Base-by-base conservation (phyloP, 176 grass and related monocot species). In the Leersia perrieri region DNA sequence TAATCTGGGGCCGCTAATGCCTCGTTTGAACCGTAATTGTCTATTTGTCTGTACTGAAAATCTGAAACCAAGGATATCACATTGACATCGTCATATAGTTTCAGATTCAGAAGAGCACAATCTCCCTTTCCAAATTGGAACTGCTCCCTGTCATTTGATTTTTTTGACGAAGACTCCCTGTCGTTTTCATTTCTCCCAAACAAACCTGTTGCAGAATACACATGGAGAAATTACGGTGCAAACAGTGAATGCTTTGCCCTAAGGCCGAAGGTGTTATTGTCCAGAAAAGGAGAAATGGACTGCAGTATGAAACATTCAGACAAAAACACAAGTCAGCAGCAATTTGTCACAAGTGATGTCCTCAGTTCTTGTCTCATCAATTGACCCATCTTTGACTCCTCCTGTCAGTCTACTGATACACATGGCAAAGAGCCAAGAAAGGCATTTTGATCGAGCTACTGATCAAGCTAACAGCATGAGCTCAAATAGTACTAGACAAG, bases 401-500 rank as follows among this genome's bases (percentile, higher is more conserved):
- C 23, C 13, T 51, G 13, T 65, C 58, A 41, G 27, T 76, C 25
- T 26, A 42, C 77, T 2, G n/a, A 66, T 35, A 57, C 32, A 28
- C 63, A 81, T 82, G 34, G 68, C 36, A 16, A 16, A 72, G 68
- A 71, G 41, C 36, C 53, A 45, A 45, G 35, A 44, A 60, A 62
- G 12, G 18, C 67, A 12, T 5, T 9, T 44, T 45, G 18, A 45
- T 72, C 26, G 25, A 63, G n/a, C 22, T 23, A 10, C 32, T 25
- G 35, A 72, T 82, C 35, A 8, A 23, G 80, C 28, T n/a, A 65
- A 82, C 29, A 35, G 69, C 30, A 65, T 20, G 13, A 73, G 41
- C 80, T 64, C 69, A 74, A 65, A 25, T 36, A 81, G 67, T 62
- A 81, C 12, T 26, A 22, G 66, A 81, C 79, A 81, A 61, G 18